A percentile compares a stretch with the other conserved stretches of the same genome.
phyloP scores from a whole-genome alignment of 352 stramenopile species.

The Pythium scleroteichum region DNA sequence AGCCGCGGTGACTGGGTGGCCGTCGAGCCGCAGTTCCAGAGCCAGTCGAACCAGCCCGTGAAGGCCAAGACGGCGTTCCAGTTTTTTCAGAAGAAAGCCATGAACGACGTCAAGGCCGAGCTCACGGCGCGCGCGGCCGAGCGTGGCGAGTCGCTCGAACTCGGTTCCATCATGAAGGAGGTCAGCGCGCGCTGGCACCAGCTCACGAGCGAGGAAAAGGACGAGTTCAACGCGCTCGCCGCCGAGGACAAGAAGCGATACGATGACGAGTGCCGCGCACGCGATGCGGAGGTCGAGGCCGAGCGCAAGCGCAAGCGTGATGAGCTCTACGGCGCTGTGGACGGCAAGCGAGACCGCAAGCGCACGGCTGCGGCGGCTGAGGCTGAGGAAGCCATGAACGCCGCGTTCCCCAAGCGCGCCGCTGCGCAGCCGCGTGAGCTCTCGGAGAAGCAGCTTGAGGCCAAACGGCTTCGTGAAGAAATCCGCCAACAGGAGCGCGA shows the following conservation, averaged over 20 bases:
- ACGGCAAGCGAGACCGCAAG: constrained; percentile 87
- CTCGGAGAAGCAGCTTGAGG: constrained; percentile 64
- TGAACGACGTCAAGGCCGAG: constrained; percentile 64
- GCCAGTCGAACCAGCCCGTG: constrained; percentile 36
- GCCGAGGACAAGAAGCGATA: constrained; percentile 62
- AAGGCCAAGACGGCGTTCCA: constrained; percentile 79
- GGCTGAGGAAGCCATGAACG: constrained; percentile 31
- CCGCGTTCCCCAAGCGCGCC: constrained; percentile 28
- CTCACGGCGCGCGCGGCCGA: constrained; percentile 46
- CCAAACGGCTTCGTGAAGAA: constrained; percentile 67
- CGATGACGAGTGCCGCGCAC: constrained; percentile 71
- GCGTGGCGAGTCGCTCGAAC: constrained; percentile 50
- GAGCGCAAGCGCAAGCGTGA: constrained; percentile 76
- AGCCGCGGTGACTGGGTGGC: constrained; percentile 77
- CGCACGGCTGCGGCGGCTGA: constrained; percentile 29
- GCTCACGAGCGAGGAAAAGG: constrained; percentile 55
- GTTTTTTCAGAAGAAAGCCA: constrained; percentile 76
- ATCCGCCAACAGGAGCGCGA: constrained; percentile 72
- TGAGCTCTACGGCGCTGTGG: constrained; percentile 62
- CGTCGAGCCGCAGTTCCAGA: constrained; percentile 79
- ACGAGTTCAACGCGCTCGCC: constrained; percentile 73
- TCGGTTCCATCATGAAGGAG: constrained; percentile 72
- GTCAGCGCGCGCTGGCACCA: constrained; percentile 77
- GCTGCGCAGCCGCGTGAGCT: constrained; percentile 55
- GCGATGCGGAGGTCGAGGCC: constrained; percentile 70